Evolutionary conservation across 2,329 filamentous ascomycete genomes (phyloP).

Genomic region (Phoma herbarum): DNA sequence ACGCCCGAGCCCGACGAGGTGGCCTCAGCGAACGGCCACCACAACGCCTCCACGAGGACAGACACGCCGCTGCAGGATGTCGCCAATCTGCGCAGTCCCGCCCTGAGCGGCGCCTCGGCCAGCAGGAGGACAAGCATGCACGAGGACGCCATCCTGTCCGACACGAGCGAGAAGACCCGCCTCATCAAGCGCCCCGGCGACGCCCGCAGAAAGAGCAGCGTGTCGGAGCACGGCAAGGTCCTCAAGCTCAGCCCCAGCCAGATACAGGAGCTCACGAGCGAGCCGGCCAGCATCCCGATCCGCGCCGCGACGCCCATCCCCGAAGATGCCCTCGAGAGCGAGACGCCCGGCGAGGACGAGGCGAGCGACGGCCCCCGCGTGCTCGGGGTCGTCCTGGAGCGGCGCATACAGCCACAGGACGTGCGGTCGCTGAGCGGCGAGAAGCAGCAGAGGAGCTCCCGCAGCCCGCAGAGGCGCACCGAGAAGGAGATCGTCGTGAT

Average conservation of each 20-base stretch:
- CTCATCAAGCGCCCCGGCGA: conserved; percentile 50
- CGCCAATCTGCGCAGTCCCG: conserved; percentile 23
- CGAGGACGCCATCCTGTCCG: conserved; percentile 46
- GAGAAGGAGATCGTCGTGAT: conserved; percentile 45
- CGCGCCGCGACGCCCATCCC: conserved; percentile 53
- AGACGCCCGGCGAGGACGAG: conserved; percentile 29
- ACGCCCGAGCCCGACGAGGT: conserved; percentile 40
- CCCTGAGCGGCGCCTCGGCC: conserved; percentile 24
- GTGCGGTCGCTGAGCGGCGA: conserved; percentile 3
- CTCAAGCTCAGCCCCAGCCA: conserved; percentile 64
- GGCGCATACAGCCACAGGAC: conserved; percentile 27
- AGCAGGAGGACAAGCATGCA: conserved; percentile 35
- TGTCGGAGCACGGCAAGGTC: conserved; percentile 52
- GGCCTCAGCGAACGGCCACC: conserved; percentile 23
- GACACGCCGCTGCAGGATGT: conserved; percentile 22
- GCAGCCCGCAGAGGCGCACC: conserved; percentile 23
- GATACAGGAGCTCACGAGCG: conserved; percentile 64
- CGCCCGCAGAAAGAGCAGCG: conserved; percentile 46
- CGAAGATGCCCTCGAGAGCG: conserved; percentile 44
- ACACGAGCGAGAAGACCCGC: conserved; percentile 43
- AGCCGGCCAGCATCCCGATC: conserved; percentile 63
- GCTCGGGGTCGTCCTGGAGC: conserved; percentile 35
- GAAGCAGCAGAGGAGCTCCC: conserved; percentile 9
- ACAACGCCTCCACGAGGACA: conserved; percentile 21
- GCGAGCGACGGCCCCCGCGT: conserved; percentile 28